Percentiles rank a stretch among this genome's conserved stretches.
Evolutionary conservation across 2,329 filamentous ascomycete genomes (phyloP).

Genomic region (Cadophora sp.): DNA sequence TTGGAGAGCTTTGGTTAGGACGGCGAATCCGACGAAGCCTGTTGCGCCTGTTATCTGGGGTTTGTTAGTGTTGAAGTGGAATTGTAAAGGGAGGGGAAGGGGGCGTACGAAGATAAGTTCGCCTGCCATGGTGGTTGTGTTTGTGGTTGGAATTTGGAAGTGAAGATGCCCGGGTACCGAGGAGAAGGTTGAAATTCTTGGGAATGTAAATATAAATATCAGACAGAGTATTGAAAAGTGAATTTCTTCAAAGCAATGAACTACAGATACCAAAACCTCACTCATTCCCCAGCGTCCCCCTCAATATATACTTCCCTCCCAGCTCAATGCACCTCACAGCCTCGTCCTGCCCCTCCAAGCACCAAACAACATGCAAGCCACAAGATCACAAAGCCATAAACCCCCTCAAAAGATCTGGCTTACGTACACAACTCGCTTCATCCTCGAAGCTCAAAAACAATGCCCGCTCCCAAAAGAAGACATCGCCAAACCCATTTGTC

Average conservation of each 20-base stretch:
- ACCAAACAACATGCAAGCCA: not conserved
- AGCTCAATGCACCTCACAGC: not conserved
- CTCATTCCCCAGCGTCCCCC: not conserved
- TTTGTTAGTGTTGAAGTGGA: constrained; percentile 1
- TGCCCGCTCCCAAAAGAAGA: constrained; percentile 3
- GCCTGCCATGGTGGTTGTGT: constrained; percentile 19
- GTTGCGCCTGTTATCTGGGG: constrained; percentile 35
- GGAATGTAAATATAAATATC: not conserved
- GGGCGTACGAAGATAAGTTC: constrained; percentile 29
- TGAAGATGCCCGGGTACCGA: not conserved
- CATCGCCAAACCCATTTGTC: not conserved
- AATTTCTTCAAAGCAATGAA: not conserved
- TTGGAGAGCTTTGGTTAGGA: constrained; percentile 30
- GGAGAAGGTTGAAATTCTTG: not conserved
- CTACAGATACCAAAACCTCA: not conserved
- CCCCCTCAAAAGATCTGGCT: not conserved
- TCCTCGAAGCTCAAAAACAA: not conserved
- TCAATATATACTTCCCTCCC: not conserved
- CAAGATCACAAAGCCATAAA: not conserved
- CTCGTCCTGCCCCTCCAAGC: not conserved
- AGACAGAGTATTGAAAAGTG: not conserved
- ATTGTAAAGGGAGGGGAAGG: not conserved
- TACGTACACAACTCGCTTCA: not conserved
- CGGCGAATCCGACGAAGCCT: constrained; percentile 33
- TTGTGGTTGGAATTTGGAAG: not conserved